Conservation (phyloP, 2,329 filamentous ascomycete genomes). For the Botrytis sinoallii region DNA sequence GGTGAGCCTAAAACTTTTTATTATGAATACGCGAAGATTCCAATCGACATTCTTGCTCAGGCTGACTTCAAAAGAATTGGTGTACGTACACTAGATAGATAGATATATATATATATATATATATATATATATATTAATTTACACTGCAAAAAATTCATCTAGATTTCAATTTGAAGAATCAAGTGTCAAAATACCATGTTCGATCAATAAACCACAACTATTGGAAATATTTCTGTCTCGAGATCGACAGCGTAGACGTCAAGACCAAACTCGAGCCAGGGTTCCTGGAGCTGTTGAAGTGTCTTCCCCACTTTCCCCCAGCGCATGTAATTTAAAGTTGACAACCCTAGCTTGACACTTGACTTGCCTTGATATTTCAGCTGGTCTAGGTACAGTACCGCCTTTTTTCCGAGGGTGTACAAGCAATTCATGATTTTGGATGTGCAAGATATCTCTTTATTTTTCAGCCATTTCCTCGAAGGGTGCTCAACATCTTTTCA, state of each 20-base stretch:
- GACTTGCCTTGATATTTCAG: slow-evolving; percentile 5
- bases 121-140: too few species aligned
- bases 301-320: slow-evolving; percentile 2
- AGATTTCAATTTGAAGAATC: background rate
- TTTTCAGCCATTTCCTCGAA: background rate
- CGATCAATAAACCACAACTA: background rate
- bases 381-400: slow-evolving; percentile 7
- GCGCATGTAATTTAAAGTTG: slow-evolving; percentile 3
- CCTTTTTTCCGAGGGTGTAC: background rate
- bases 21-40: background rate
- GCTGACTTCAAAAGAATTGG: background rate
- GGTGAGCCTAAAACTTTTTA: background rate
- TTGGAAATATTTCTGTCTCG: background rate
- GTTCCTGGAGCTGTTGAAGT: background rate
- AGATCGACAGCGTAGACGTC: background rate
- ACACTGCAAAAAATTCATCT: background rate
- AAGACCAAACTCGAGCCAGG: background rate
- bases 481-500: background rate
- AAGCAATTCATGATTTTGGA: background rate
- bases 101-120: too few species aligned
- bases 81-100: too few species aligned
- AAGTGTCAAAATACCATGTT: background rate
- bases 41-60: background rate
- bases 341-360: background rate
- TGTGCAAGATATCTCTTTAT: background rate